These are phyloP conservation scores for Ambrosiella beaveri DNA, from an alignment of 2,329 filamentous ascomycete genomes.

Conservation along the genomic window DNA sequence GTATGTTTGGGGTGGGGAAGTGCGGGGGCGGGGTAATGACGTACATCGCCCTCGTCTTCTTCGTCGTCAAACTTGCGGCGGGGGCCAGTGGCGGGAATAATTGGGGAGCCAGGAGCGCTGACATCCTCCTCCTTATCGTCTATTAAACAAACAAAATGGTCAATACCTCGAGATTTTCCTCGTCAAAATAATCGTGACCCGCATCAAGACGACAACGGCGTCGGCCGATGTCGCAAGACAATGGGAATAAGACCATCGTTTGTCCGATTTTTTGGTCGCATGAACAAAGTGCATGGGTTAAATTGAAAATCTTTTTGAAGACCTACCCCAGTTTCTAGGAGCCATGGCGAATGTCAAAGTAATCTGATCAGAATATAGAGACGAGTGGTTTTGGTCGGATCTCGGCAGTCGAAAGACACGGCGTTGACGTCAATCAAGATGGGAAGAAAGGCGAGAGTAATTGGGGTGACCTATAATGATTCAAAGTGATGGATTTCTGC, in stretches of 20 bases:
- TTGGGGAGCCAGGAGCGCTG: slow-evolving; percentile 20
- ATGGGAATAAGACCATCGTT: background rate
- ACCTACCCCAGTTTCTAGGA: slow-evolving; percentile 5
- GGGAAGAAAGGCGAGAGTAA: no score
- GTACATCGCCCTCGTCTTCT: slow-evolving; percentile 68
- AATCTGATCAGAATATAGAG: no score
- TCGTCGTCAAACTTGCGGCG: slow-evolving; percentile 73
- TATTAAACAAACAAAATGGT: slow-evolving; percentile 15
- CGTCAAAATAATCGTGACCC: no score
- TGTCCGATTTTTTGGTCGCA: background rate
- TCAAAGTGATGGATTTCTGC: no score
- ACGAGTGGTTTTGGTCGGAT: no score
- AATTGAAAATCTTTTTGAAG: background rate
- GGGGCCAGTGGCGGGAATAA: slow-evolving; percentile 20
- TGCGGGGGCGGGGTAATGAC: slow-evolving; percentile 15
- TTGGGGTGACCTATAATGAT: no score
- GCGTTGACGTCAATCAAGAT: no score
- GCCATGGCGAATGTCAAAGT: background rate
- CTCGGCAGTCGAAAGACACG: no score
- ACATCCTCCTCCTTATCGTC: slow-evolving; percentile 24
- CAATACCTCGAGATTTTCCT: background rate
- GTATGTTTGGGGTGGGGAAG: background rate
- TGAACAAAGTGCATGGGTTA: background rate
- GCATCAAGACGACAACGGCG: background rate
- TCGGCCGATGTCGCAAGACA: no score